Base-by-base conservation (phyloP, 1,139 yeast species). In the Nakaseomyces kungkrabaensis region DNA sequence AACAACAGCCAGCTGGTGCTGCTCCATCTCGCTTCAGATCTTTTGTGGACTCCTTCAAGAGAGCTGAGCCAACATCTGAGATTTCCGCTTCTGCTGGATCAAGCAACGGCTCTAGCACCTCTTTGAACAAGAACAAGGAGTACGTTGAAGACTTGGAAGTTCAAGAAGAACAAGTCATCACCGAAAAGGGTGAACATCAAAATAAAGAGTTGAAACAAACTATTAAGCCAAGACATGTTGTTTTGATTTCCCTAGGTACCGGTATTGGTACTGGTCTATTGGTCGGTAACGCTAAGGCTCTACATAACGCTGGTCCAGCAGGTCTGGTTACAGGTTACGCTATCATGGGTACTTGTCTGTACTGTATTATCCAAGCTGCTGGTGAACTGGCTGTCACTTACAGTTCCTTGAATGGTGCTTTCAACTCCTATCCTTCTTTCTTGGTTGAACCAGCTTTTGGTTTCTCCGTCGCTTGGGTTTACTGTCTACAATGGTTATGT, bases 331-430 rank as follows among this genome's bases (percentile, higher is more conserved):
- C 82, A 51, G 89, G 89, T 51, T 86, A 82, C 62, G 77, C 78
- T 48, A 68, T 82, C 45, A 75, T 85, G 54, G 85, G 89, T 44
- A 72, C 84, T 6, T 74, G 84, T 77, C 78, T 87, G 57, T 85
- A 79, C 69, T 77, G 80, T 59, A 83, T 86, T 45, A 82, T 86
- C 60, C 90, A 85, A 63, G 82, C 92, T n/a, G 78, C 88, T 50
- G 94, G 95, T 56, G 96, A 88, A 67, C 66, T 87, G 63, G 88
- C 94, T 45, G 86, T 85, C 40, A 75, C 81, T 11, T 85, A 82
- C 67, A 65, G 68, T 51, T 90, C 94, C 41, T 81, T 86, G 44
- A 73, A 85, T 50, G 96, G 95, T 59, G 87, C 90, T 1, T 86
- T 85, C 68, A 76, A 84, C 43, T 78, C 84, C 51, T 85, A 81